Evolutionary conservation across 2,329 filamentous ascomycete genomes (phyloP), one percentile per base, ranked within the genome.

Genomic region (Fusarium sublunatum): DNA sequence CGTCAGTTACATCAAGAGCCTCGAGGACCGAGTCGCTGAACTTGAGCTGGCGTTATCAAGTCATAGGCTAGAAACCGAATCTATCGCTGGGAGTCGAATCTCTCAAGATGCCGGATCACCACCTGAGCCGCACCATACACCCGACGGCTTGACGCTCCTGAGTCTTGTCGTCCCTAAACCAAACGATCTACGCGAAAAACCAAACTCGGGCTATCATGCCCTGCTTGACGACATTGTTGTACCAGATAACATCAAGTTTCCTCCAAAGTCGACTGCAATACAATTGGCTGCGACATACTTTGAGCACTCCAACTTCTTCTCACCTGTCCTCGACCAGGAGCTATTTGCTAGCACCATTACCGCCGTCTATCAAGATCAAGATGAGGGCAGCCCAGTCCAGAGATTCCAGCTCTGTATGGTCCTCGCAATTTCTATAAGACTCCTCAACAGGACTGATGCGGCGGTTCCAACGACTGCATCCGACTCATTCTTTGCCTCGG

Each of bases 251-350:
- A n/a, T 51, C n/a, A 51, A 39, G 11, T 71, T 36, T 49, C 71
- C 34, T 10, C 45, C 10, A 6, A 40, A 22, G 54, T 56, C 11
- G 45, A 64, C 11, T 12, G 51, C 19, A 7, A 6, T 35, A 3
- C 58, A 54, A 29, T 52, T 73, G 1, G 46, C 57, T 0, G 58
- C 69, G 5, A 67, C 68, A 0, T 73, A 73, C n/a, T 73, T 73
- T 26, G 67, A 73, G 35, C 71, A 73, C 25, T 69, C 65, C 12
- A 61, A 71, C 9, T 73, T 73, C 13, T 73, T 73, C 41, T 73
- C 68, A 0, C 70, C 70, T 2, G 56, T 73, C 2, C 34, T 73
- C 0, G 25, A 55, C 2, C 65, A 68, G 35, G 51, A 59, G 0
- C 50, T 54, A 2, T 64, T 73, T 10, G 13, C 50, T 7, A 5